These are phyloP conservation scores for Delonix regia DNA, from an alignment of 306 rosid species.

Conservation along the genomic window DNA sequence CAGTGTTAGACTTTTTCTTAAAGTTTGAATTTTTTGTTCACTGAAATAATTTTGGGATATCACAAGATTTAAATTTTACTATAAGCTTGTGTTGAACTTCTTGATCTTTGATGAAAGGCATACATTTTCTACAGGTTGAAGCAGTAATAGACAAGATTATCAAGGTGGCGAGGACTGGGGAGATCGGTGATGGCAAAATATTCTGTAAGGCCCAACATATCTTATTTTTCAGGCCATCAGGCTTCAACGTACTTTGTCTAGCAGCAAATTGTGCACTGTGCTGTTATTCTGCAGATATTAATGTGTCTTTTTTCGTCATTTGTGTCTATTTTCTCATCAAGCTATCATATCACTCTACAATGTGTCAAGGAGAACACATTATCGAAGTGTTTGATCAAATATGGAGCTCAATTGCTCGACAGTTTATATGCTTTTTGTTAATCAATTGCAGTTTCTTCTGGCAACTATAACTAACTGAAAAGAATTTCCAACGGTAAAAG, in stretches of 20 bases:
- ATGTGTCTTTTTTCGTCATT: background rate
- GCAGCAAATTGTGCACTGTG: slow-evolving; percentile 13
- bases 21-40: slow-evolving; percentile 13
- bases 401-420: slow-evolving; percentile 17
- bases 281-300: slow-evolving; percentile 10
- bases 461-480: slow-evolving; percentile 21
- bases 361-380: background rate
- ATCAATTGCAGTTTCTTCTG: slow-evolving; percentile 26
- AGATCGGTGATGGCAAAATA: slow-evolving; percentile 96
- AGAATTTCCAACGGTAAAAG: slow-evolving; percentile 1
- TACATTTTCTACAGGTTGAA: slow-evolving; percentile 63
- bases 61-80: background rate
- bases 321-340: background rate
- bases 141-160: slow-evolving; percentile 70
- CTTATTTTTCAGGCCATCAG: background rate
- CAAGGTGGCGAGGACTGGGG: slow-evolving; percentile 84
- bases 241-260: slow-evolving; percentile 28
- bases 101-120: slow-evolving; percentile 22
- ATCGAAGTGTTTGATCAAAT: slow-evolving; percentile 7
- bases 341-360: slow-evolving; percentile 9
- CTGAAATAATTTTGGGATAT: slow-evolving; percentile 12
- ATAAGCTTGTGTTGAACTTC: slow-evolving; percentile 2
- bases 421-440: slow-evolving; percentile 8
- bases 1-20: background rate
- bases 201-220: slow-evolving; percentile 62